Evolutionary conservation across 2,329 filamentous ascomycete species (phyloP).

Genomic region (Aspergillus costaricaensis): DNA sequence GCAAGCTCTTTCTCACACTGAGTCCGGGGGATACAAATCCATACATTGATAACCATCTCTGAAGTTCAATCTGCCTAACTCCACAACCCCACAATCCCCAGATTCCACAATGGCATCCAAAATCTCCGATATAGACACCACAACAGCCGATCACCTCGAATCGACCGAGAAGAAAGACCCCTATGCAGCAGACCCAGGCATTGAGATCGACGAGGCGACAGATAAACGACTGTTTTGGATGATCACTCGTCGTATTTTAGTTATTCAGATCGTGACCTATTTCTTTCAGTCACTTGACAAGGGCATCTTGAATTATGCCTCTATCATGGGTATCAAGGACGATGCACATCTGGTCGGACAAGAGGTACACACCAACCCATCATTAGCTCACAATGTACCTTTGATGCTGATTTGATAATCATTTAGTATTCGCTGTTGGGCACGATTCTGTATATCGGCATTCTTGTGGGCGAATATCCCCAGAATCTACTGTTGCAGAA

Average conservation of each 20-base stretch:
- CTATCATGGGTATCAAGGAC: constrained; percentile 28
- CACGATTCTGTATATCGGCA: constrained; percentile 53
- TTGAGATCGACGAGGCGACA: constrained; percentile 20
- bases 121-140: no score
- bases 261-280: constrained; percentile 24
- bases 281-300: constrained; percentile 27
- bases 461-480: constrained; percentile 55
- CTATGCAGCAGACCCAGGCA: background rate
- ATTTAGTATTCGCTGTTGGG: constrained; percentile 51
- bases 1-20: no score
- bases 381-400: background rate
- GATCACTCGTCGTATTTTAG: constrained; percentile 20
- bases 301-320: constrained; percentile 24
- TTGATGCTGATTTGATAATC: background rate
- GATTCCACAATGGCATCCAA: no score
- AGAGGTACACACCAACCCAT: constrained; percentile 35
- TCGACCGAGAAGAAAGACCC: constrained; percentile 6
- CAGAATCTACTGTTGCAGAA: constrained; percentile 53
- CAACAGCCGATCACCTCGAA: no score
- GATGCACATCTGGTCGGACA: constrained; percentile 43
- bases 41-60: no score
- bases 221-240: constrained; percentile 22
- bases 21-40: no score
- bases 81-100: no score
- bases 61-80: no score